Evolutionary conservation across 2,329 filamentous ascomycete species (phyloP).

Genomic region (Pseudohalonectria lignicola): DNA sequence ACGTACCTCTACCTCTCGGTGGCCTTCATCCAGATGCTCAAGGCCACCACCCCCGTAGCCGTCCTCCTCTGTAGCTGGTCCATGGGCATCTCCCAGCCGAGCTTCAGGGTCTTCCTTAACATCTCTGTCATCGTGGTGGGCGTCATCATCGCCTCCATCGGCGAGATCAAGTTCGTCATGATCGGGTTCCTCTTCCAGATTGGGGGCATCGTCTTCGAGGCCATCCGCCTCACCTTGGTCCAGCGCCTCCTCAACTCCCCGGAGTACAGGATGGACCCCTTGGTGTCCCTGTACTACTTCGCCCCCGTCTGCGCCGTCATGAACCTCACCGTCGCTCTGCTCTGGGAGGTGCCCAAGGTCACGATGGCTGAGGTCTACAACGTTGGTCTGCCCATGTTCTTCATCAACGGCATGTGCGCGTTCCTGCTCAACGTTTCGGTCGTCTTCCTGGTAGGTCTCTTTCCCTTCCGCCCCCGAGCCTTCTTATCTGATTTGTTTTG

Average conservation of each 20-base stretch:
- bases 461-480: too few relatives aligned
- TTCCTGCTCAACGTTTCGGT: constrained; percentile 79
- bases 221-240: constrained; percentile 73
- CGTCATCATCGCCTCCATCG: constrained; percentile 87
- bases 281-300: constrained; percentile 85
- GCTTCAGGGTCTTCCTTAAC: constrained; percentile 79
- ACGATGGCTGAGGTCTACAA: constrained; percentile 59
- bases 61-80: constrained; percentile 84
- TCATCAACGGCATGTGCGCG: constrained; percentile 66
- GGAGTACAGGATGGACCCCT: constrained; percentile 86
- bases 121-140: constrained; percentile 91
- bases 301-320: constrained; percentile 74
- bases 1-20: constrained; percentile 93
- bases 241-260: constrained; percentile 70
- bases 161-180: constrained; percentile 88
- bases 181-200: constrained; percentile 71
- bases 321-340: constrained; percentile 63
- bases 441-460: constrained; percentile 70
- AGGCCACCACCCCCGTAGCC: constrained; percentile 92
- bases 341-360: constrained; percentile 63
- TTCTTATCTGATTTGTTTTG: not conserved
- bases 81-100: constrained; percentile 74
- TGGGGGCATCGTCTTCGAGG: constrained; percentile 70
- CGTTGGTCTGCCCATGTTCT: constrained; percentile 61
- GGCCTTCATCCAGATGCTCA: constrained; percentile 98